Evolutionary conservation across 169 alveolate genomes (phyloP).

Genomic region (Cyclospora cayetanensis): DNA sequence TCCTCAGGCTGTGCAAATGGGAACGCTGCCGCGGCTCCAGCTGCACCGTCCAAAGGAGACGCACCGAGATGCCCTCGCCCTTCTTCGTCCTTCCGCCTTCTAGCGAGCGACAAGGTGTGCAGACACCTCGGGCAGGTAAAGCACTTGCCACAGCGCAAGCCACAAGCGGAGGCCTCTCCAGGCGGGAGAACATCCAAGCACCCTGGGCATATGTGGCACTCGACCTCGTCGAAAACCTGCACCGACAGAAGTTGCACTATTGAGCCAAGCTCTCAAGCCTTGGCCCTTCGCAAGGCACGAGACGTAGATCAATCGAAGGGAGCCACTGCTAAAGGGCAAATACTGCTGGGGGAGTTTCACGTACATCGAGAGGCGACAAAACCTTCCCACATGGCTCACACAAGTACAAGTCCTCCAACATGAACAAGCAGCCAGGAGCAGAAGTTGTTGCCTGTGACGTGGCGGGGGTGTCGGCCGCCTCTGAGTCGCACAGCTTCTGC

Average conservation of each 20-base stretch:
- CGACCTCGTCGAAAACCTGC: constrained; percentile 38
- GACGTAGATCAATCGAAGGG: too few relatives aligned
- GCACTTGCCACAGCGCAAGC: constrained; percentile 67
- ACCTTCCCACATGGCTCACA: constrained; percentile 9
- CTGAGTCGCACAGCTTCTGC: background rate
- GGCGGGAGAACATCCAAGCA: constrained; percentile 44
- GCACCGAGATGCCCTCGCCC: background rate
- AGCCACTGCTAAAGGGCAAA: background rate
- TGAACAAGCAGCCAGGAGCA: constrained; percentile 13
- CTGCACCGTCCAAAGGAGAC: background rate
- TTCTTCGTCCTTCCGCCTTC: background rate
- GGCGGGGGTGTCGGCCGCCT: background rate
- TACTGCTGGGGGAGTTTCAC: too few relatives aligned
- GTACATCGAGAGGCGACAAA: constrained; percentile 32
- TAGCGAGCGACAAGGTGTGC: background rate
- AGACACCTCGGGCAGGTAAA: constrained; percentile 62
- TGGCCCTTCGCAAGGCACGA: too few relatives aligned
- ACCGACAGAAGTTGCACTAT: background rate
- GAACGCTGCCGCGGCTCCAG: background rate
- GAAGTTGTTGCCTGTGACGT: background rate
- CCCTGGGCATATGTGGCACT: constrained; percentile 47
- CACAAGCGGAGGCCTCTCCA: constrained; percentile 56
- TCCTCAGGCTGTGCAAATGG: background rate
- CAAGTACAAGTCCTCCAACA: constrained; percentile 18
- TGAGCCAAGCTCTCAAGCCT: background rate